Percentiles rank a stretch among this genome's conserved stretches.
Evolutionary conservation across 148 eudicot species (phyloP).

Genomic region (Chenopodium quinoa): DNA sequence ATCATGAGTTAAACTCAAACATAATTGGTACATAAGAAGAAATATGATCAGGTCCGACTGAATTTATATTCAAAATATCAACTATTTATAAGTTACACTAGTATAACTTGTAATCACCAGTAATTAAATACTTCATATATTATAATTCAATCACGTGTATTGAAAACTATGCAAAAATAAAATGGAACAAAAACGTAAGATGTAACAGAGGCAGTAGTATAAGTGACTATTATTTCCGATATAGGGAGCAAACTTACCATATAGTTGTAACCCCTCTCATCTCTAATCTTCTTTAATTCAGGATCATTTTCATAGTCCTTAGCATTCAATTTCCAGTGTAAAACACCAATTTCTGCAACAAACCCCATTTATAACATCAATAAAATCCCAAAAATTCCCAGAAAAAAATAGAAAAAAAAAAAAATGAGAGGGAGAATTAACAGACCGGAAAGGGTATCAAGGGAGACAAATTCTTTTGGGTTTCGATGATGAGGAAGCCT

Average conservation of each 20-base stretch:
- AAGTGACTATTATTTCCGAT: too few species aligned
- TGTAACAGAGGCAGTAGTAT: too few species aligned
- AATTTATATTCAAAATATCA: too few species aligned
- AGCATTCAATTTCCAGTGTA: constrained; percentile 75
- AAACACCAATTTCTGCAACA: constrained; percentile 59
- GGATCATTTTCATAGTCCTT: constrained; percentile 65
- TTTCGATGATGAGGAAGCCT: constrained; percentile 77
- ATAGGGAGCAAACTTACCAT: constrained; percentile 35
- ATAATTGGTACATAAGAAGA: too few species aligned
- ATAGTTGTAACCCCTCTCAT: constrained; percentile 70
- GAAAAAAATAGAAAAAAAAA: not conserved
- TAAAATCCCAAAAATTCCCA: not conserved
- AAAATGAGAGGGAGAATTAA: not conserved
- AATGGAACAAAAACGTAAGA: too few species aligned
- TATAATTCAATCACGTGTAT: too few species aligned
- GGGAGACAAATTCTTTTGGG: constrained; percentile 64
- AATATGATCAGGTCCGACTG: too few species aligned
- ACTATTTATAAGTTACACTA: too few species aligned
- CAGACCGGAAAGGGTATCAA: constrained; percentile 55
- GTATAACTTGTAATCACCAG: too few species aligned
- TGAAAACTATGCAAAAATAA: too few species aligned
- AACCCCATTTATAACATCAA: not conserved
- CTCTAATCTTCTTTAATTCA: constrained; percentile 68
- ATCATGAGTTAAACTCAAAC: too few species aligned
- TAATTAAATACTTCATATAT: too few species aligned